These are phyloP conservation scores for Phytophthora constricta DNA, from an alignment of 352 stramenopile species.

Conservation along the genomic window DNA sequence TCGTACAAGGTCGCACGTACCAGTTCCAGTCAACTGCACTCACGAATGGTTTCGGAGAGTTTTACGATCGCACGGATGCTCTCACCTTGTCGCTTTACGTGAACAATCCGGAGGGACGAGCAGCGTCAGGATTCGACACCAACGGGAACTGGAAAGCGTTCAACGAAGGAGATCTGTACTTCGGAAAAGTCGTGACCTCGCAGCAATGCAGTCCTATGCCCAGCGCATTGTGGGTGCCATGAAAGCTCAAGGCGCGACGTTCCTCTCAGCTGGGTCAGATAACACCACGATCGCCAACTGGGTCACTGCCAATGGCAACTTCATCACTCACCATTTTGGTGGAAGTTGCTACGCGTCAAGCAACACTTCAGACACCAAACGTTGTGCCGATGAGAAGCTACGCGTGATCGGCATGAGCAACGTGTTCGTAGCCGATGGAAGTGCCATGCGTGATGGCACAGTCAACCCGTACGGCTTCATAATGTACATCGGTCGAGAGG, in stretches of 20 bases:
- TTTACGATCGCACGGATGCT: conserved; percentile 33
- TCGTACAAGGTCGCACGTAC: conserved; percentile 52
- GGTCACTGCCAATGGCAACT: conserved; percentile 40
- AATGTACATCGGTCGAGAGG: conserved; percentile 71
- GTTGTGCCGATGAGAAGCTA: conserved; percentile 65
- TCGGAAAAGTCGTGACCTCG: conserved; percentile 48
- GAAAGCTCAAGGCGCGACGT: conserved; percentile 44
- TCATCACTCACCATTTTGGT: conserved; percentile 70
- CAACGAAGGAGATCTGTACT: conserved; percentile 44
- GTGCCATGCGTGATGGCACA: conserved; percentile 61
- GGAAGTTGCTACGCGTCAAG: conserved; percentile 68
- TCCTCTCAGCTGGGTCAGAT: conserved; percentile 40
- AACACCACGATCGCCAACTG: conserved; percentile 46
- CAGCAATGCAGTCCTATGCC: conserved; percentile 59
- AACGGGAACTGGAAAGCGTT: conserved; percentile 49
- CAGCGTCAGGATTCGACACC: conserved; percentile 47
- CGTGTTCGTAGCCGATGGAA: conserved; percentile 63
- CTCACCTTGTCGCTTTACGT: conserved; percentile 59
- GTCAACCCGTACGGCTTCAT: conserved; percentile 75
- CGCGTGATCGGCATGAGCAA: conserved; percentile 67
- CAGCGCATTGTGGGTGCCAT: conserved; percentile 44
- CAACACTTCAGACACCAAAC: conserved; percentile 45
- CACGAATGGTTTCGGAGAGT: conserved; percentile 49
- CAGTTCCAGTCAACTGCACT: conserved; percentile 63
- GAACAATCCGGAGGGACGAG: conserved; percentile 66